Percentiles rank a stretch among this genome's conserved stretches.
Evolutionary conservation across 2,329 filamentous ascomycete genomes (phyloP).

Genomic region (Cercospora sp.): DNA sequence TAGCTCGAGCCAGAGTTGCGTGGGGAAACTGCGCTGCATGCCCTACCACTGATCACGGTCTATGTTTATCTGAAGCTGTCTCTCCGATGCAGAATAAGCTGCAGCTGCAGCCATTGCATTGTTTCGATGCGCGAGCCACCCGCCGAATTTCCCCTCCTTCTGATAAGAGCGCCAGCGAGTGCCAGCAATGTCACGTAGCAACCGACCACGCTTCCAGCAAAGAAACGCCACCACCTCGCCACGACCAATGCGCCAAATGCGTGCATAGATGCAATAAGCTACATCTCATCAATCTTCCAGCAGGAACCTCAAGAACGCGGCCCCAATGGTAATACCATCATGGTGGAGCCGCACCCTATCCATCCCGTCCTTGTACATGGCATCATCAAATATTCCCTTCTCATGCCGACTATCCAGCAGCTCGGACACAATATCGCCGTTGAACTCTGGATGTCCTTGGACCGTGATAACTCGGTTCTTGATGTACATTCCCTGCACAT

Average conservation of each 20-base stretch:
- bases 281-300: conserved; percentile 51
- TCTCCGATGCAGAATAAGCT: neutral
- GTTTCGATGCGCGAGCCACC: neutral
- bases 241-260: neutral
- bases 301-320: conserved; percentile 75
- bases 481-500: conserved; percentile 77
- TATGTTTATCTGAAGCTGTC: neutral
- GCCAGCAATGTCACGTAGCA: neutral
- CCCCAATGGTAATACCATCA: conserved; percentile 74
- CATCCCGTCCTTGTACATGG: conserved; percentile 68
- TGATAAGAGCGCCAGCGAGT: neutral
- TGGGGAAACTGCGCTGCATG: neutral
- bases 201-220: neutral
- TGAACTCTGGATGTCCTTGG: conserved; percentile 87
- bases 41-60: neutral
- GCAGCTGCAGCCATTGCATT: neutral
- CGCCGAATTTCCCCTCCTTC: neutral
- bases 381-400: conserved; percentile 68
- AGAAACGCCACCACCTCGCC: neutral
- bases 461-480: conserved; percentile 69
- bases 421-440: conserved; percentile 67
- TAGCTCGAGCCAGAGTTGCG: neutral
- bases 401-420: conserved; percentile 65
- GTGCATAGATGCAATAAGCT: neutral
- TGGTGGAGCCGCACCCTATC: conserved; percentile 65